phyloP scores from a whole-genome alignment of 805 yeast genomes.

The Starmerella riodocensis region DNA sequence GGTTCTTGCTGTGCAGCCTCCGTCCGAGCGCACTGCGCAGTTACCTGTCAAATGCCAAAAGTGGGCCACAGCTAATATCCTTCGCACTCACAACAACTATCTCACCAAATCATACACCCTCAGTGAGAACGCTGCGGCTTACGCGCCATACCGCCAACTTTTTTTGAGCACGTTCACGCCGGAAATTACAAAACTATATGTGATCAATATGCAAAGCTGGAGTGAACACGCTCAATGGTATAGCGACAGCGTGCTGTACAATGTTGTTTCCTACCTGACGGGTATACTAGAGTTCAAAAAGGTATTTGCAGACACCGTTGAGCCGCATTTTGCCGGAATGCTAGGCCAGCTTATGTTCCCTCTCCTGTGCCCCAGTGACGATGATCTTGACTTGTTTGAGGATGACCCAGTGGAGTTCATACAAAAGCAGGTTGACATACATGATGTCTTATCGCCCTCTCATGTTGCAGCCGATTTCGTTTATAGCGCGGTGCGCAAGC shows the following conservation, averaged over 20 bases:
- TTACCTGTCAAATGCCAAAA: slow-evolving; percentile 52
- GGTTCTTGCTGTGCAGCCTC: slow-evolving; percentile 38
- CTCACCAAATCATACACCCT: slow-evolving; percentile 28
- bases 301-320: slow-evolving; percentile 49
- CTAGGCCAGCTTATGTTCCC: slow-evolving; percentile 66
- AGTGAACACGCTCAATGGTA: slow-evolving; percentile 55
- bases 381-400: slow-evolving; percentile 60
- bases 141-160: slow-evolving; percentile 44
- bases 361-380: slow-evolving; percentile 53
- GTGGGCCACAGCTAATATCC: slow-evolving; percentile 76
- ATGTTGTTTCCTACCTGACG: slow-evolving; percentile 51
- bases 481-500: slow-evolving; percentile 55
- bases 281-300: slow-evolving; percentile 43
- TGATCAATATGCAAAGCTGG: slow-evolving; percentile 63
- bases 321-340: slow-evolving; percentile 51
- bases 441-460: slow-evolving; percentile 59
- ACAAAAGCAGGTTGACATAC: slow-evolving; percentile 49
- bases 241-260: slow-evolving; percentile 48
- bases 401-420: slow-evolving; percentile 83
- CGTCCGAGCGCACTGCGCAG: slow-evolving; percentile 41
- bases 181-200: slow-evolving; percentile 49
- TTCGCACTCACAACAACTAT: slow-evolving; percentile 58
- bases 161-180: slow-evolving; percentile 56
- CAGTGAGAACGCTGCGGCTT: slow-evolving; percentile 32
- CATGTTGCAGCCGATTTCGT: slow-evolving; percentile 65